Conservation (phyloP, 148 eudicot genomes). For the Camellia sinensis region DNA sequence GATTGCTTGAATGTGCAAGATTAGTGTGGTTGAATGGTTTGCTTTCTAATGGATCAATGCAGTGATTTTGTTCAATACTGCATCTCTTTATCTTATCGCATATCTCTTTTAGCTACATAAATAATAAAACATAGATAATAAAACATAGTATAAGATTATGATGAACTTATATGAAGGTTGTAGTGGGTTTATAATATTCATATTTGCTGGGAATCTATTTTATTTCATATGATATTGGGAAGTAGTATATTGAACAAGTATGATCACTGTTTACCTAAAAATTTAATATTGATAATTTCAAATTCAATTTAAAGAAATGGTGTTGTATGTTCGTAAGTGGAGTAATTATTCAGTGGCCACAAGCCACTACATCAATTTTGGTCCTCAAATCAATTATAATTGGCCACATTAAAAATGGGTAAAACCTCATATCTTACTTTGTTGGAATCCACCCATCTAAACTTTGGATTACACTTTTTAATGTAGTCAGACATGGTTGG, state of each 20-base stretch:
- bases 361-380: not conserved
- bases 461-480: not conserved
- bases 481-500: not conserved
- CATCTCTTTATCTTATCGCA: not conserved
- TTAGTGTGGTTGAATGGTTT: not conserved
- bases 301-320: not conserved
- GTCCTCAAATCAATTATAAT: not conserved
- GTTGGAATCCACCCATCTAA: not conserved
- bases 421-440: not conserved
- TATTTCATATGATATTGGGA: not conserved
- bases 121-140: not conserved
- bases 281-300: not conserved
- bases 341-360: not conserved
- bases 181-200: not conserved
- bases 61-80: not conserved
- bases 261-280: not conserved
- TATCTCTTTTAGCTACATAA: not conserved
- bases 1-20: not conserved
- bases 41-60: not conserved
- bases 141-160: not conserved
- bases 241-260: not conserved
- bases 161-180: not conserved
- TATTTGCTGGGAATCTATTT: not conserved
- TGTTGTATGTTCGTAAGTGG: not conserved
- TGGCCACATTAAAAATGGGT: not conserved